Evolutionary conservation across 805 yeast species (phyloP).

Genomic region (Lachancea nothofagi): DNA sequence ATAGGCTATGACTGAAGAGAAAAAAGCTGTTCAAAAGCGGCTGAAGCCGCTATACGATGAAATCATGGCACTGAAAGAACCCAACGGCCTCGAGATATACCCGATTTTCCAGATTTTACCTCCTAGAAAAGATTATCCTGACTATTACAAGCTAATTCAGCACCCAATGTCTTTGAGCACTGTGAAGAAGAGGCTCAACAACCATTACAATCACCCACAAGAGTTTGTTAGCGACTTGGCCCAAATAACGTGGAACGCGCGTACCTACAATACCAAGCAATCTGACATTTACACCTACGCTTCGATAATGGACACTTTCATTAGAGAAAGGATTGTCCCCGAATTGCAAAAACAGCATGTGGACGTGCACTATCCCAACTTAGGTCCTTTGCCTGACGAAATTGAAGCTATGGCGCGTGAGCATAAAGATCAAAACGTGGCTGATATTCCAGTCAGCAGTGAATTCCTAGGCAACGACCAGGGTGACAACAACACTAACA

Average conservation of each 20-base stretch:
- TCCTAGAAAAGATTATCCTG: slow-evolving; percentile 57
- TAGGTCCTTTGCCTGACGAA: slow-evolving; percentile 65
- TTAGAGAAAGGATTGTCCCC: slow-evolving; percentile 35
- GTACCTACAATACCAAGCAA: slow-evolving; percentile 68
- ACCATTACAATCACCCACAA: slow-evolving; percentile 54
- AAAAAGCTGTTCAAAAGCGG: slow-evolving; percentile 5
- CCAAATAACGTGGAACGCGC: slow-evolving; percentile 87
- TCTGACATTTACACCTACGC: slow-evolving; percentile 67
- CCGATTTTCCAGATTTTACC: slow-evolving; percentile 47
- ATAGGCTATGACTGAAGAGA: slow-evolving; percentile 8
- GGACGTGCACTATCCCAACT: slow-evolving; percentile 39
- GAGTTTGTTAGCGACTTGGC: slow-evolving; percentile 72
- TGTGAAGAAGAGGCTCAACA: slow-evolving; percentile 55
- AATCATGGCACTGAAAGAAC: slow-evolving; percentile 25
- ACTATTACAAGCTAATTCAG: slow-evolving; percentile 72
- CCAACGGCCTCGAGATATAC: slow-evolving; percentile 24
- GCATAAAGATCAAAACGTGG: slow-evolving; percentile 7
- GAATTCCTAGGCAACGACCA: slow-evolving; percentile 10
- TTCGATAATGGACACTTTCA: slow-evolving; percentile 40
- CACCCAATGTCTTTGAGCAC: slow-evolving; percentile 79
- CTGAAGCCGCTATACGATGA: slow-evolving; percentile 14
- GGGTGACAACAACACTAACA: slow-evolving; percentile 14
- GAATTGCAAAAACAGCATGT: slow-evolving; percentile 31
- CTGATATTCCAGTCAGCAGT: slow-evolving; percentile 4
- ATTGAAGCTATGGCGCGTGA: slow-evolving; percentile 10